A percentile compares a stretch with the other conserved stretches of the same genome.
Conservation (phyloP, 2,329 filamentous ascomycete genomes). For the Alternaria longipes region DNA sequence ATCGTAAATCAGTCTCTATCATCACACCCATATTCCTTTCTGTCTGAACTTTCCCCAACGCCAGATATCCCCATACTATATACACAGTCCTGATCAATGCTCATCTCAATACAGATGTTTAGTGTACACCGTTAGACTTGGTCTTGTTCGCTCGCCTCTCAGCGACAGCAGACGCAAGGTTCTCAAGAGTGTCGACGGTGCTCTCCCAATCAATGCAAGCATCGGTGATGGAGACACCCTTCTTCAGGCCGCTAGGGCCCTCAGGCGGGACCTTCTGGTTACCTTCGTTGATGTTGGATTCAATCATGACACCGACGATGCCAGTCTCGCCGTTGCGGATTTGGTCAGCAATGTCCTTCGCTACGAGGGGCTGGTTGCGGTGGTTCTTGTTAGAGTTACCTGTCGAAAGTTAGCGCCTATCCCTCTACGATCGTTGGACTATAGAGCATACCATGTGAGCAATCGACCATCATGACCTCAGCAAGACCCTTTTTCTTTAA, state of each 20-base stretch:
- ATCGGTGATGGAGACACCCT: constrained; percentile 93
- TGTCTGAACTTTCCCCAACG: constrained; percentile 7
- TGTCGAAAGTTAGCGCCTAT: constrained; percentile 45
- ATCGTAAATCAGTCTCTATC: constrained; percentile 2
- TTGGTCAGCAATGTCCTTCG: constrained; percentile 82
- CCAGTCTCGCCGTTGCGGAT: constrained; percentile 84
- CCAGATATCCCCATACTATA: constrained; percentile 15
- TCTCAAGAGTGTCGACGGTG: constrained; percentile 82
- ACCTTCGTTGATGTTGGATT: constrained; percentile 94
- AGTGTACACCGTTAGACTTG: constrained; percentile 33
- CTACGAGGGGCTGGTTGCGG: constrained; percentile 95
- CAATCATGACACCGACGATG: constrained; percentile 98
- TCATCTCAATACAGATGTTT: neutral
- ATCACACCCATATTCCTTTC: neutral
- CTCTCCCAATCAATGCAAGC: constrained; percentile 94
- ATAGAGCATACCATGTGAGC: constrained; percentile 81
- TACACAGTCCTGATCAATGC: constrained; percentile 9
- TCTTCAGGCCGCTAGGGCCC: constrained; percentile 79
- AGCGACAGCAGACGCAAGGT: constrained; percentile 84
- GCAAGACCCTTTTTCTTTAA: constrained; percentile 84
- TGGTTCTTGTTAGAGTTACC: constrained; percentile 98
- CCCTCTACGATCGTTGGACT: neutral
- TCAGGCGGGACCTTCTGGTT: constrained; percentile 81
- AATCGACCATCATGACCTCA: constrained; percentile 96
- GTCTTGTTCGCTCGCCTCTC: constrained; percentile 67